phyloP scores from a whole-genome alignment of 2,329 filamentous ascomycete genomes.

The Cladosporium sp. region DNA sequence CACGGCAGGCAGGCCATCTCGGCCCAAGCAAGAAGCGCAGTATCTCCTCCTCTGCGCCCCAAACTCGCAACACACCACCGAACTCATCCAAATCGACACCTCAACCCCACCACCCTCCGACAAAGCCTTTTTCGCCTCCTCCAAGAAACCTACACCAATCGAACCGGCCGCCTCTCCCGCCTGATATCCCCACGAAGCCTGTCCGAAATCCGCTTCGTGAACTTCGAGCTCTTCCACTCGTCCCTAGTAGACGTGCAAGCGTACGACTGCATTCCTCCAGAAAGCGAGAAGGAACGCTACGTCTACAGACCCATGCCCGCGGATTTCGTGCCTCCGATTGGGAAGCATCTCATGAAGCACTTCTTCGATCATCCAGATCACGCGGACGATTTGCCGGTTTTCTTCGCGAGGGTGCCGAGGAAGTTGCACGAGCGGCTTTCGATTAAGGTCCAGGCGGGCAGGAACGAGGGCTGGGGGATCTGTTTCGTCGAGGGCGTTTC shows the following conservation, averaged over 20 bases:
- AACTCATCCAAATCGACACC: neutral
- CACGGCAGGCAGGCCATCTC: no score
- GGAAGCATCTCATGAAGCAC: neutral
- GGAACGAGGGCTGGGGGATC: neutral
- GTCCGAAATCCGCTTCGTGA: neutral
- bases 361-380: neutral
- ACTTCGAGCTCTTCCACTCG: neutral
- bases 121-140: neutral
- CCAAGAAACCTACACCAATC: neutral
- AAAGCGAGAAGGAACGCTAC: neutral
- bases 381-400: neutral
- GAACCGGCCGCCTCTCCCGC: neutral
- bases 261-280: neutral
- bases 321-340: neutral
- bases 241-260: neutral
- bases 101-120: neutral
- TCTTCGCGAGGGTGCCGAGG: neutral
- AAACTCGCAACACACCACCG: neutral
- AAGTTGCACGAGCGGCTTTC: neutral
- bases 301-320: neutral
- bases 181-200: neutral
- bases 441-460: neutral
- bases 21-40: no score
- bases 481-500: conserved; percentile 1
- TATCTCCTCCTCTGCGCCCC: neutral